phyloP scores from a whole-genome alignment of 768 basidiomycete species.

The Mycena polygramma region DNA sequence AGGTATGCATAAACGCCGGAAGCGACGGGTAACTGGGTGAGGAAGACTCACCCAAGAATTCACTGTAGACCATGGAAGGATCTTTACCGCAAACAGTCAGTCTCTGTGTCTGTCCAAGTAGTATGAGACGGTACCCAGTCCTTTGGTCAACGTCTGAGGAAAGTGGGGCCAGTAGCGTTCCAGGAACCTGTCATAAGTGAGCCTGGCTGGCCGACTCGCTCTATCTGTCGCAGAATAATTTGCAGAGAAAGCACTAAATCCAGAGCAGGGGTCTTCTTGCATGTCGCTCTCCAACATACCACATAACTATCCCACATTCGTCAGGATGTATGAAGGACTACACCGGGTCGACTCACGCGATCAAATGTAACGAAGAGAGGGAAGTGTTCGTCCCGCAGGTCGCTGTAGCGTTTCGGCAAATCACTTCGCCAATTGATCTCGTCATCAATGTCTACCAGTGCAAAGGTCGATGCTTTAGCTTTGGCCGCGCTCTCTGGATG shows the following conservation, averaged over 20 bases:
- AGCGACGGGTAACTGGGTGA: background rate
- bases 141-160: constrained; percentile 62
- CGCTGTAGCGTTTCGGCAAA: constrained; percentile 67
- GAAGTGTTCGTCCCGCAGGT: constrained; percentile 71
- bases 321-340: background rate
- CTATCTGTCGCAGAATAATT: background rate
- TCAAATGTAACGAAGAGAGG: constrained; percentile 80
- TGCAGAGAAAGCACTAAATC: background rate
- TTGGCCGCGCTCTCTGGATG: constrained; percentile 5
- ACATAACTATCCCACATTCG: background rate
- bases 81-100: constrained; percentile 52
- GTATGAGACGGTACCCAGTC: constrained; percentile 56
- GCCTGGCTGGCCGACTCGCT: background rate
- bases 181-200: constrained; percentile 36
- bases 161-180: constrained; percentile 47
- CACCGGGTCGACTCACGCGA: constrained; percentile 52
- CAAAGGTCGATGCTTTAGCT: constrained; percentile 36
- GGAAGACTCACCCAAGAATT: constrained; percentile 67
- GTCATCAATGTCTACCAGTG: constrained; percentile 58
- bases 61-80: constrained; percentile 72
- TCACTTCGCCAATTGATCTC: constrained; percentile 53
- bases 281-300: constrained; percentile 33
- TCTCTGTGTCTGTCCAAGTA: background rate
- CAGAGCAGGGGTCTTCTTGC: constrained; percentile 11
- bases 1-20: background rate